These are phyloP conservation scores for Hemileia vastatrix DNA, from an alignment of 1,284 basidiomycete species.

Conservation along the genomic window DNA sequence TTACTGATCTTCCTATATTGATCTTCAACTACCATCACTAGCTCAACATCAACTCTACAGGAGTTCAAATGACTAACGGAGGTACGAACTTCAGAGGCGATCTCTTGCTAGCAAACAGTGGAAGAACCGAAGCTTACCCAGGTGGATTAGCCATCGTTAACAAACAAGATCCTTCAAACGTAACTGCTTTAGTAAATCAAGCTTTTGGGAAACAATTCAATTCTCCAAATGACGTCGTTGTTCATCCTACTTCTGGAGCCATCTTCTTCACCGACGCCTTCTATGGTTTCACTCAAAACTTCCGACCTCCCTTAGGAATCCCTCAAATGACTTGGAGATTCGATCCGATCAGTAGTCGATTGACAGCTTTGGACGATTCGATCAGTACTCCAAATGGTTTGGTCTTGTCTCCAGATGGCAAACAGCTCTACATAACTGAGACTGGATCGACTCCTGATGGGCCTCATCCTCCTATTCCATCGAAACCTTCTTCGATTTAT, in stretches of 20 bases:
- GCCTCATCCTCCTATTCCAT: not conserved
- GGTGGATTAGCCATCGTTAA: conserved; percentile 59
- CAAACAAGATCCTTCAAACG: conserved; percentile 10
- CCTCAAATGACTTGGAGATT: conserved; percentile 66
- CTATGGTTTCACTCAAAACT: conserved; percentile 50
- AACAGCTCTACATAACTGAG: conserved; percentile 57
- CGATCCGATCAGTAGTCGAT: conserved; percentile 55
- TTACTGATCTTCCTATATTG: not conserved
- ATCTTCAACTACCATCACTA: not conserved
- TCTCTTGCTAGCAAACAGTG: conserved; percentile 59
- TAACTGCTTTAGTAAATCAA: conserved; percentile 45
- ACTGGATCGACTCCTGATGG: conserved; percentile 45
- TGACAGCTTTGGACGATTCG: conserved; percentile 61
- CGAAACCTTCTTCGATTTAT: conserved; percentile 50
- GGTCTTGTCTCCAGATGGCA: conserved; percentile 59
- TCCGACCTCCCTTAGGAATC: conserved; percentile 56
- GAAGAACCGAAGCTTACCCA: conserved; percentile 54
- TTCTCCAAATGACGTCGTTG: conserved; percentile 65
- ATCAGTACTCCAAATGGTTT: conserved; percentile 56
- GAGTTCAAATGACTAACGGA: conserved; percentile 46
- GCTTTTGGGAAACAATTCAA: conserved; percentile 69
- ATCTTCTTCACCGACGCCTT: conserved; percentile 62
- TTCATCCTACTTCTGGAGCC: conserved; percentile 57
- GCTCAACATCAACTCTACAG: conserved; percentile 2
- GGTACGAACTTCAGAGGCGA: conserved; percentile 54